Base-by-base conservation (phyloP, 768 basidiomycete species). In the Mycena kentingensis region DNA sequence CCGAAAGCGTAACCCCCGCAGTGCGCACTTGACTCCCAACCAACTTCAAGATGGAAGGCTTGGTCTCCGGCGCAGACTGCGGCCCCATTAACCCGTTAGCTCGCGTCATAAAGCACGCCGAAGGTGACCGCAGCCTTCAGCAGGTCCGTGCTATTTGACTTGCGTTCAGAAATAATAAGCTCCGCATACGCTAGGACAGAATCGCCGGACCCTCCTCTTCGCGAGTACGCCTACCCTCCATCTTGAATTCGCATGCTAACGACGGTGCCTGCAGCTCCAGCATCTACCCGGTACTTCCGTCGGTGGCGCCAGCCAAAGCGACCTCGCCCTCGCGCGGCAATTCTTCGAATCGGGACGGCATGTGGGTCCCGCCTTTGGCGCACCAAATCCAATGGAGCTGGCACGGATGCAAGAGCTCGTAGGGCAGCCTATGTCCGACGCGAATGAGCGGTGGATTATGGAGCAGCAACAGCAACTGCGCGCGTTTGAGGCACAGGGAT, bases 31-130 rank as follows among this genome's bases (percentile, higher is more conserved):
- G n/a, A n/a, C n/a, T n/a, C n/a, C n/a, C n/a, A n/a, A n/a, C n/a
- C n/a, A n/a, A n/a, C n/a, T n/a, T n/a, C n/a, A n/a, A n/a, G n/a
- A 42, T 91, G 49, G 87, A 88, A 73, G 78, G 85, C 51, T 75
- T 93, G 34, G 81, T 93, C 55, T 93, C 91, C 52, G 94, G 93
- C 51, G 81, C 93, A 37, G 96, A 98, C 72, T 97, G 94, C 70
- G 88, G 87, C 18, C 76, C 85, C 1, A 77, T 87, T 43, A 98
- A 97, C 66, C 94, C 95, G 2, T 76, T 98, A 22, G 84, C 90
- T 2, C 88, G 92, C 61, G 87, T 98, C 22, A 77, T 94, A 46
- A 96, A 97, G 67, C 89, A 96, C 63, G 83, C 91, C 8, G 91
- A 93, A 52, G 85, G 83, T 1, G 94, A 97, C 71, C 83, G 88